Base-by-base conservation (phyloP, 495 filamentous ascomycete species). In the Penicillium argentinense region DNA sequence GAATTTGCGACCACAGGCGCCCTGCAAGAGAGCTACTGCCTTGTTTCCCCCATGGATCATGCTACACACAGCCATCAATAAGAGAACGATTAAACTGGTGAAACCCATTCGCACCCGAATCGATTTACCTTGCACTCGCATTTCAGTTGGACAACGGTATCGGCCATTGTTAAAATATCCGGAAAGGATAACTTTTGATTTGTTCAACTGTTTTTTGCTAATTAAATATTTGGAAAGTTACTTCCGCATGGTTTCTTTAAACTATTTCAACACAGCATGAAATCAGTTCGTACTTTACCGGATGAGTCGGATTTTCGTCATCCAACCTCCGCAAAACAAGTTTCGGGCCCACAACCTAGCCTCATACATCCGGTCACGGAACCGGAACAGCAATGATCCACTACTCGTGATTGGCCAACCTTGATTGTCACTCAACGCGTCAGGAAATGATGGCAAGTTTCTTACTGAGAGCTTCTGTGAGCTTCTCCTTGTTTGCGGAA, bases 41-140 rank as follows among this genome's bases (percentile, higher is more conserved):
- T 49, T 63, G 39, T 49, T 69, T 74, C 5, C 73, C 73, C 71
- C 71, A 74, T 5, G 64, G 60, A 47, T 75, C 74, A 43, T 73
- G 65, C 71, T 74, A 32, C 7, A 40, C 12, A n/a, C n/a, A n/a
- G n/a, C n/a, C n/a, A n/a, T n/a, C n/a, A n/a, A n/a, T n/a, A n/a
- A 28, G 9, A 12, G 5, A 32, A 17, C 5, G 30, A 1, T 33
- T 0, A 7, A 34, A n/a, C 11, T 22, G 11, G 5, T 5, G 25
- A 11, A 5, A 26, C 11, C 5, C 11, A 33, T 18, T 16, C 3
- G 17, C 8, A 14, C 12, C 17, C 12, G 12, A 33, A 13, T 33
- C 8, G 14, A 24, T 27, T 42, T 42, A 53, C 49, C 30, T 53
- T 53, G 49, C 49, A 53, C 22, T 47, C 49, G 37, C 49, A 53